A percentile compares a stretch with the other conserved stretches of the same genome.
These are phyloP conservation scores for Astraeus odoratus DNA, from an alignment of 768 basidiomycete genomes.

Conservation along the genomic window DNA sequence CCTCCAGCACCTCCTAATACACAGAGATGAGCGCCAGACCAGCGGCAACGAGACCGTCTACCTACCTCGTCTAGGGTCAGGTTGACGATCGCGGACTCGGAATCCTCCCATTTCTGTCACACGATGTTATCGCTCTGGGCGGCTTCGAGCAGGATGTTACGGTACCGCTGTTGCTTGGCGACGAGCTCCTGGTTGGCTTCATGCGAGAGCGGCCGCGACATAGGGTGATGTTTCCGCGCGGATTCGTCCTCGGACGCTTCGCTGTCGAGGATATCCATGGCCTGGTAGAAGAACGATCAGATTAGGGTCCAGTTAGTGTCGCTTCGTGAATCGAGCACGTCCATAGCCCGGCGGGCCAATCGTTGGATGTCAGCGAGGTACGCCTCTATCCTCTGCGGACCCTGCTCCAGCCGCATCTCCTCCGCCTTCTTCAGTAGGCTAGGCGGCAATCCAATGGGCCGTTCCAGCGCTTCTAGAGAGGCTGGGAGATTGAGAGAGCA, in stretches of 20 bases:
- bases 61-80: constrained; percentile 62
- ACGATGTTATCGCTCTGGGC: constrained; percentile 70
- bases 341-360: constrained; percentile 53
- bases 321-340: constrained; percentile 65
- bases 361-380: constrained; percentile 68
- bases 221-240: constrained; percentile 41
- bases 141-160: constrained; percentile 65
- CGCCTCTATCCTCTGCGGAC: constrained; percentile 61
- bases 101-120: constrained; percentile 80
- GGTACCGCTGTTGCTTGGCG: constrained; percentile 64
- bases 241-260: constrained; percentile 85
- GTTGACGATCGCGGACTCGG: constrained; percentile 66
- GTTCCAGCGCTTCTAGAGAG: constrained; percentile 80
- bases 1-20: constrained; percentile 55
- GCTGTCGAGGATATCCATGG: constrained; percentile 83
- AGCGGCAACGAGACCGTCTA: background rate
- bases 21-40: constrained; percentile 4
- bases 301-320: no score
- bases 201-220: constrained; percentile 61
- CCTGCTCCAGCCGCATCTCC: constrained; percentile 74
- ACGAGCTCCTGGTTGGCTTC: constrained; percentile 73
- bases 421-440: constrained; percentile 81
- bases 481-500: constrained; percentile 75
- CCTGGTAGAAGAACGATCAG: constrained; percentile 39
- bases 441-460: constrained; percentile 82